A percentile compares a stretch with the other conserved stretches of the same genome.
Conservation (phyloP, 192 early-diverging fungal genomes). For the Backusella circina region DNA sequence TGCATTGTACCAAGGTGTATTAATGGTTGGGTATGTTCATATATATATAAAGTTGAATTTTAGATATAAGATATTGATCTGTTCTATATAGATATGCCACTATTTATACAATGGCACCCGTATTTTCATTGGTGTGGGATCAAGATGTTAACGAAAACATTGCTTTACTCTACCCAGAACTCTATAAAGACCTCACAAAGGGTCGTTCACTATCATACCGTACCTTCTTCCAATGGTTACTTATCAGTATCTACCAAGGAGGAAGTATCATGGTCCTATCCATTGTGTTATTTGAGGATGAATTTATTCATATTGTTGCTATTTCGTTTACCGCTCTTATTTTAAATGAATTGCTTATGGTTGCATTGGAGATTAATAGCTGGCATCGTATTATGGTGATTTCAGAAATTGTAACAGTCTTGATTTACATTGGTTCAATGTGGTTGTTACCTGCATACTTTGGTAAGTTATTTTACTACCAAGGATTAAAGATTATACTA, state of each 20-base stretch:
- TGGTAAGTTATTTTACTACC: constrained; percentile 47
- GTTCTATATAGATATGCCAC: constrained; percentile 71
- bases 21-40: constrained; percentile 63
- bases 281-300: constrained; percentile 91
- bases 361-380: constrained; percentile 88
- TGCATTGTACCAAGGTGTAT: constrained; percentile 85
- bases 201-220: constrained; percentile 87
- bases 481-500: background rate
- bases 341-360: constrained; percentile 95
- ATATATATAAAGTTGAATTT: background rate
- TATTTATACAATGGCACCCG: constrained; percentile 93
- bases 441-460: constrained; percentile 88
- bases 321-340: constrained; percentile 94
- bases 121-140: constrained; percentile 93
- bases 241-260: constrained; percentile 96
- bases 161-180: constrained; percentile 88
- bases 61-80: background rate
- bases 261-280: constrained; percentile 94
- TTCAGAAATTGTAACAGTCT: constrained; percentile 75
- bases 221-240: constrained; percentile 93
- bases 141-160: constrained; percentile 86
- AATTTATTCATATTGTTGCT: constrained; percentile 92
- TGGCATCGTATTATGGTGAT: constrained; percentile 93
- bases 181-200: constrained; percentile 92
- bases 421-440: constrained; percentile 87